Base-by-base conservation (phyloP, 257 asterid genomes). In the Fraxinus americana region DNA sequence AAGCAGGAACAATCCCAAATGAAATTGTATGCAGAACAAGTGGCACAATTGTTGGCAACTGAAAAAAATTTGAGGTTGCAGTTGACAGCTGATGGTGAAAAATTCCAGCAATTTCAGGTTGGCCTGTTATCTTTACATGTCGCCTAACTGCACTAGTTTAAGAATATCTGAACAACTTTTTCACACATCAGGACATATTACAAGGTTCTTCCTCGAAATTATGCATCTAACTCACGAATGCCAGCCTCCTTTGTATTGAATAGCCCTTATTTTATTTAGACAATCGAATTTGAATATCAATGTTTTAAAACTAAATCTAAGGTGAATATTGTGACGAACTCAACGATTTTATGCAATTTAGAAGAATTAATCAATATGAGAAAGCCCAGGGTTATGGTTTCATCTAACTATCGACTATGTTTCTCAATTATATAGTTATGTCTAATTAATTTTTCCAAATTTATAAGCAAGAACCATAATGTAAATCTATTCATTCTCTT, bases 81-180 rank as follows among this genome's bases (percentile, higher is more conserved):
- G 83, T 80, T 96, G 83, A 92, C 97, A 59, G 94, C 96, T 54
- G 99, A 96, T 73, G 97, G 99, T 68, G 99, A 93, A 84, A 96
- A 96, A 86, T 96, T 96, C 89, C 98, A 93, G 81, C 97, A 93
- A 70, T 96, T 96, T 84, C 99, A 96, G 98, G 99, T 92, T 73
- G 78, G 78, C 38, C 72, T 25, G 39, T 41, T 65, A 65, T 67
- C 21, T 12, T 36, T 13, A 32, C 45, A 38, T 52, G 45, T 27
- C 45, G 17, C 78, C 59, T 30, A 29, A 57, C 71, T n/a, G n/a
- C 35, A 10, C 30, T 70, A 16, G 17, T 70, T 50, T 65, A 52
- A 25, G 16, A 21, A 25, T 52, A 74, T 75, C 67, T 21, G 6
- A 69, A 73, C 19, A 7, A 32, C 30, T 14, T 48, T 34, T 30